Base-by-base conservation (phyloP, 1,284 basidiomycete genomes). In the Moesziomyces sp. region DNA sequence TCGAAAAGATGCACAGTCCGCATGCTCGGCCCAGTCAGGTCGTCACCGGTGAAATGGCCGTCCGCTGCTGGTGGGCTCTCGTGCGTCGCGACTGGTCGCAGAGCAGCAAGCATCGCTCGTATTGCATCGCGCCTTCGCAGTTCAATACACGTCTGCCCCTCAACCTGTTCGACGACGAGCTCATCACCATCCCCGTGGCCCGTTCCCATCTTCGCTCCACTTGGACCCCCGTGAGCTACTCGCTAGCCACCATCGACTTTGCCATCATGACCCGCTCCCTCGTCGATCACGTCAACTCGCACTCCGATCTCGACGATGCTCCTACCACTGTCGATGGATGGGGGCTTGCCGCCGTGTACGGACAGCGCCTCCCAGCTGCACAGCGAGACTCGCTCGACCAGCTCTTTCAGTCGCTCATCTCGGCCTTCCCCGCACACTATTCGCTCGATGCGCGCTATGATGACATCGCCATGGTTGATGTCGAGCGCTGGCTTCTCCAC, bases 21-120 rank as follows among this genome's bases (percentile, higher is more conserved):
- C 26, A 23, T 8, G 42, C 45, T 18, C 35, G 24, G 3, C 42
- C 55, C 5, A 45, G 18, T 5, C 49, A 57, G 33, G 49, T 57
- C n/a, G 28, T 60, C 26, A 51, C 56, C 8, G 63, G 52, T 7
- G 69, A 72, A 46, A 72, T 67, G 56, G 69, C 63, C 11, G 42
- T 72, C 7, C 69, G 69, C 18, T 67, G 63, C 48, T 72, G 69
- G 69, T 72, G 69, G 69, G 53, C 52, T 9, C 69, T 72, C 26
- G 69, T 67, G 3, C 52, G 64, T 7, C 55, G 64, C 24, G 69
- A 72, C 46, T 72, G 69, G 63, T 54, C 46, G 3, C 58, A 62
- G 52, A 67, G 63, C 50, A 52, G 57, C 46, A 61, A 63, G 44
- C 53, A 49, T 28, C 64, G 64, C 30, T 49, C 45, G 21, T 72